Conservation (phyloP, 257 asterid genomes). For the Penstemon barbatus region DNA sequence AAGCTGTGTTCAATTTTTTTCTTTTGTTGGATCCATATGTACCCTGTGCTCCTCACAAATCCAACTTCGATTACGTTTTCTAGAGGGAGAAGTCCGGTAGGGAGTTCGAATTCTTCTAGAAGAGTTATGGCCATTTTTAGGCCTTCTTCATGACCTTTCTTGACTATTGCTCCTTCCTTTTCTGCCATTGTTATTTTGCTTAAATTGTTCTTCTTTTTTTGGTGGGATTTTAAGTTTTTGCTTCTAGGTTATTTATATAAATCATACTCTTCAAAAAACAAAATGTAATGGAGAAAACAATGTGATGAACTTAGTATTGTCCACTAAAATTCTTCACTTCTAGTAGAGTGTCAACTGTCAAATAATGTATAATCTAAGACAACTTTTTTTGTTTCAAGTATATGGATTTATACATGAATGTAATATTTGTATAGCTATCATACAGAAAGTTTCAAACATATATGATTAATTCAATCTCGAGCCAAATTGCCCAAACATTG, state of each 20-base stretch:
- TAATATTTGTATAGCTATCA: neutral
- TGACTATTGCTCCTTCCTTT: conserved; percentile 61
- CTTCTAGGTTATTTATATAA: conserved; percentile 33
- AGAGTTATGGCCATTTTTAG: conserved; percentile 46
- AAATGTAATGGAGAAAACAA: conserved; percentile 38
- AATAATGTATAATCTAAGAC: neutral
- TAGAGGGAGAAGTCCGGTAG: conserved; percentile 69
- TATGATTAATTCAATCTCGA: too few species aligned
- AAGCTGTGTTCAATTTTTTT: conserved; percentile 64
- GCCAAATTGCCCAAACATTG: too few species aligned
- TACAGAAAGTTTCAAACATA: too few species aligned
- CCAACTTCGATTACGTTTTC: conserved; percentile 71
- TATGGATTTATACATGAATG: conserved; percentile 18
- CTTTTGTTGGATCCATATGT: conserved; percentile 71
- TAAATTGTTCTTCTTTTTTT: neutral
- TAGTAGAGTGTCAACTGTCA: neutral
- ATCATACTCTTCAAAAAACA: conserved; percentile 19
- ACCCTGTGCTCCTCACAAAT: conserved; percentile 57
- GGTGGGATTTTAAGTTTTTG: conserved; percentile 10
- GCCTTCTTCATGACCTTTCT: conserved; percentile 52
- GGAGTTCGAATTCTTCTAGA: conserved; percentile 71
- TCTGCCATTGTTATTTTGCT: conserved; percentile 52
- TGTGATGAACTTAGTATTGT: conserved; percentile 34
- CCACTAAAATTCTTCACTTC: conserved; percentile 24
- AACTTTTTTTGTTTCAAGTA: conserved; percentile 19